Percentiles rank a stretch among this genome's conserved stretches.
Evolutionary conservation across 2,329 filamentous ascomycete genomes (phyloP).

Genomic region (Allantophomopsis cytisporea): DNA sequence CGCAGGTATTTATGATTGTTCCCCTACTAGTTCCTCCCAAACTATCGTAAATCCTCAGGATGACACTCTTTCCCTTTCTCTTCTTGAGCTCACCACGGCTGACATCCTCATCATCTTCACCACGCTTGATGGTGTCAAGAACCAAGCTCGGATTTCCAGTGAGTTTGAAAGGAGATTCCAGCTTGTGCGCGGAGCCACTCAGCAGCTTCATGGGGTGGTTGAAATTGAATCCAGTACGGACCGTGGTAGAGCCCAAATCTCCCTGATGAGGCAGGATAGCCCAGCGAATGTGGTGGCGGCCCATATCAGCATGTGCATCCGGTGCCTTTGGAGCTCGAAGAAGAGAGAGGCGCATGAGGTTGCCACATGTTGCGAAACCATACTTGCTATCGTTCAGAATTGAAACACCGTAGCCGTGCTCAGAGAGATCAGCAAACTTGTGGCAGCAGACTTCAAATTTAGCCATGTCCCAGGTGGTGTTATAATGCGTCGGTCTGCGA

Average conservation of each 20-base stretch:
- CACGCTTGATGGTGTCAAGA: constrained; percentile 83
- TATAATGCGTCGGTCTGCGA: constrained; percentile 88
- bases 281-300: constrained; percentile 74
- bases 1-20: constrained; percentile 49
- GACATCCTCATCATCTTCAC: constrained; percentile 74
- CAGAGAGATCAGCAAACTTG: constrained; percentile 83
- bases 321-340: constrained; percentile 84
- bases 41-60: constrained; percentile 78
- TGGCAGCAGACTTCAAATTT: constrained; percentile 96
- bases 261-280: constrained; percentile 80
- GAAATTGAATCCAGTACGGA: constrained; percentile 79
- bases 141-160: constrained; percentile 54
- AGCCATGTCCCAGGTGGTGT: constrained; percentile 95
- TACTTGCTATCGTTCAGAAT: constrained; percentile 95
- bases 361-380: constrained; percentile 82
- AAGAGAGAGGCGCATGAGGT: constrained; percentile 77
- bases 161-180: constrained; percentile 48
- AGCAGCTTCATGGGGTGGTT: constrained; percentile 62
- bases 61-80: constrained; percentile 63
- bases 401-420: constrained; percentile 79
- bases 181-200: constrained; percentile 20
- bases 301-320: constrained; percentile 91
- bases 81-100: constrained; percentile 45
- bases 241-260: constrained; percentile 54
- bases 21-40: constrained; percentile 71